Percentiles rank a stretch among this genome's conserved stretches.
Conservation (phyloP, 768 basidiomycete genomes). For the Suillus lakei region DNA sequence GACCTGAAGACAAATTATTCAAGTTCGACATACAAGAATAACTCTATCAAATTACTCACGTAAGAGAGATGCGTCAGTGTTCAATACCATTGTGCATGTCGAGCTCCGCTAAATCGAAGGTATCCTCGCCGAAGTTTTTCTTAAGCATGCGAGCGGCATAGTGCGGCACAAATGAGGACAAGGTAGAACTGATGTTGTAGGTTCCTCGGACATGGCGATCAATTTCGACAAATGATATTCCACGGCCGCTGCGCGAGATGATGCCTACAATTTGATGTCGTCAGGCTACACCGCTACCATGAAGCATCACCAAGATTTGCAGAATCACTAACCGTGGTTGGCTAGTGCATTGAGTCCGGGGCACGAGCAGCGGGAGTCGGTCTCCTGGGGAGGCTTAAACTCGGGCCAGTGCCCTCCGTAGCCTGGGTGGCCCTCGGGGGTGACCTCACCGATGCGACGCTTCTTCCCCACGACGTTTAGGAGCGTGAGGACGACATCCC, state of each 20-base stretch:
- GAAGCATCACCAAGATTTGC: background rate
- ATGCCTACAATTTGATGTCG: background rate
- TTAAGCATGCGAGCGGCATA: slow-evolving; percentile 2
- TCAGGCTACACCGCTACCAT: background rate
- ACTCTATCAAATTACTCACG: background rate
- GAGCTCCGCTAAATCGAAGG: background rate
- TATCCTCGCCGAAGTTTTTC: background rate
- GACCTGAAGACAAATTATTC: background rate
- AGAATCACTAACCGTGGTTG: background rate
- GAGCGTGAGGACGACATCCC: background rate
- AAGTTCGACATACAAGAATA: background rate
- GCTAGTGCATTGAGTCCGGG: slow-evolving; percentile 1
- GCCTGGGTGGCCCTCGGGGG: background rate
- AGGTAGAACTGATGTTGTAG: slow-evolving; percentile 2
- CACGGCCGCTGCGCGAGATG: background rate
- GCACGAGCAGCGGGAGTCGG: slow-evolving; percentile 1
- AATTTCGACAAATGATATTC: background rate
- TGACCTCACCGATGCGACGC: background rate
- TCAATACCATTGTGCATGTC: background rate
- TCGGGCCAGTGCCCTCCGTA: background rate
- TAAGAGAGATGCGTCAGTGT: background rate
- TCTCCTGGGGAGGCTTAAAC: background rate
- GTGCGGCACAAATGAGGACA: background rate
- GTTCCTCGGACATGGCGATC: background rate
- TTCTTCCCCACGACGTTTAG: background rate